phyloP scores from a whole-genome alignment of 2,329 filamentous ascomycete species.

The Hymenoscyphus fructigenus region DNA sequence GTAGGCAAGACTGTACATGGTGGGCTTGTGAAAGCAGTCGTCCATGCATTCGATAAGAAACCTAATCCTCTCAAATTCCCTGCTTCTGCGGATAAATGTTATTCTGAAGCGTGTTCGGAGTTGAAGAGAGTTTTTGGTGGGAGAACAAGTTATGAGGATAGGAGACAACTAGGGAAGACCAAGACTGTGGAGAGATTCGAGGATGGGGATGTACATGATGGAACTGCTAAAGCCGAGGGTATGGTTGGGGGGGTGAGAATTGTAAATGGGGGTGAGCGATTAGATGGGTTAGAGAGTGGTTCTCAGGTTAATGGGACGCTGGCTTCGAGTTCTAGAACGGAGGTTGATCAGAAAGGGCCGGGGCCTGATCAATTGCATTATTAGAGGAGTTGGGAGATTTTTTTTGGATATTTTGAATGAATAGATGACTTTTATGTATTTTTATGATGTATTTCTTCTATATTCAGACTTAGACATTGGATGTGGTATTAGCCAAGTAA shows the following conservation, averaged over 20 bases:
- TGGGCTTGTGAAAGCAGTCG: conserved; percentile 56
- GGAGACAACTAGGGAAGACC: conserved; percentile 28
- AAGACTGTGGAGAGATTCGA: conserved; percentile 33
- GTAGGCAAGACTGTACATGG: conserved; percentile 58
- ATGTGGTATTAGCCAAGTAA: too few relatives aligned
- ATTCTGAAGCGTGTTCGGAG: conserved; percentile 35
- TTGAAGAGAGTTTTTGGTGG: conserved; percentile 33
- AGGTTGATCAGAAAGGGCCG: too few relatives aligned
- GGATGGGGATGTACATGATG: conserved; percentile 14
- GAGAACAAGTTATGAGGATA: conserved; percentile 25
- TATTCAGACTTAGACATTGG: too few relatives aligned
- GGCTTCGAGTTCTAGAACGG: too few relatives aligned
- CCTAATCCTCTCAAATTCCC: conserved; percentile 55
- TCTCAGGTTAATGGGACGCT: too few relatives aligned
- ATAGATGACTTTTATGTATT: too few relatives aligned
- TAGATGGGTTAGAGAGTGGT: too few relatives aligned
- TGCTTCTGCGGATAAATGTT: conserved; percentile 32
- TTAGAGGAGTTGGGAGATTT: too few relatives aligned
- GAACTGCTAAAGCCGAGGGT: not conserved
- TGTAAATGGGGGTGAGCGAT: too few relatives aligned
- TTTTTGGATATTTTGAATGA: too few relatives aligned
- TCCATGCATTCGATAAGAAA: conserved; percentile 67
- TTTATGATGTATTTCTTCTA: too few relatives aligned
- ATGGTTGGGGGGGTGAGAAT: not conserved
- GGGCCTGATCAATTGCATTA: too few relatives aligned